Evolutionary conservation across 2,329 filamentous ascomycete genomes (phyloP), one percentile per base, ranked within the genome.

Genomic region (Davidsoniella neocaledoniae): DNA sequence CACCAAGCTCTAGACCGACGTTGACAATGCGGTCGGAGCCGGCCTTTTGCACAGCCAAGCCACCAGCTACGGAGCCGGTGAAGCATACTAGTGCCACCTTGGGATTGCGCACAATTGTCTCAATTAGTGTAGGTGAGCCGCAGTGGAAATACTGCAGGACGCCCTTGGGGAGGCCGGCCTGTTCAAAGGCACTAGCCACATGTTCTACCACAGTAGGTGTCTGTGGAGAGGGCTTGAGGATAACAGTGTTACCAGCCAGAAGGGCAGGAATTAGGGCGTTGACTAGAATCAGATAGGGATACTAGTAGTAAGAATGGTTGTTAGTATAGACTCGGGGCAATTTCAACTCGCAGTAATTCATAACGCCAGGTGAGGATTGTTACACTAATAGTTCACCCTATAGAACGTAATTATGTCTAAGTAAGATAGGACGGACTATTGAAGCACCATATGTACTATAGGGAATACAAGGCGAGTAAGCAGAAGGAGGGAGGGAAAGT

Each of bases 181-280:
- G 77, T 41, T 68, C 63, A 63, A 96, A 94, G 49, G 84, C 76
- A 56, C 81, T 73, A 50, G 82, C 68, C 17, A 94, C 76, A 54
- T 86, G 86, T 69, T 96, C 90, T 40, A 78, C 88, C 55, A 94
- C 81, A 0, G 88, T 94, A 1, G 90, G 90, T 1, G 90, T 95
- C 66, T 96, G 90, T 8, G 90, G 90, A 5, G 86, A 94, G 19
- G 90, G 90, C 68, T 96, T 96, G 51, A 96, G 68, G 53, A 96
- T 91, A 52, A 96, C 85, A 3, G 83, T 81, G 67, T 95, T 94
- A 40, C 90, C 90, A 26, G 85, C 79, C 38, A 96, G 73, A 38
- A 96, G 72, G n/a, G 90, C 90, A 16, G 90, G 90, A 55, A 96
- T 78, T 52, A 96, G 72, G 10, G 86, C 88, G 70, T 96, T 96